Evolutionary conservation across 2,329 filamentous ascomycete genomes (phyloP), one percentile per base, ranked within the genome.

Genomic region (Malbranchea zuffiana): DNA sequence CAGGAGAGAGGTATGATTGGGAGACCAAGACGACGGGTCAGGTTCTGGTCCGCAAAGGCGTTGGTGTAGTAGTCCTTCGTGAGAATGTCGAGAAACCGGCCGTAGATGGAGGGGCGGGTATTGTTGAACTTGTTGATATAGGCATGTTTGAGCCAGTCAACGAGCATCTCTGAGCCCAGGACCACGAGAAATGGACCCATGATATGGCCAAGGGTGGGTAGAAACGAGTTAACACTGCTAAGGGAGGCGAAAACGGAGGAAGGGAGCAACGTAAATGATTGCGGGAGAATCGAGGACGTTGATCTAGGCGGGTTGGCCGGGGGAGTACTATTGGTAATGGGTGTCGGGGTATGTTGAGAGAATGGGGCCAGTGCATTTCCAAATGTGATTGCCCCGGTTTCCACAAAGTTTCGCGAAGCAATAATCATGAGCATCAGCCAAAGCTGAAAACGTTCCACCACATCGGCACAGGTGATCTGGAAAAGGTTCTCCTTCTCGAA

Each of bases 101-200:
- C 74, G 57, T 98, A 98, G 39, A 98, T 82, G 5, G 74, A 75
- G 3, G 90, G 90, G 46, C 90, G 88, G 48, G 87, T 86, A 50
- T 93, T 94, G 68, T 98, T 98, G 66, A 98, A 98, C 56, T 98
- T 98, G 55, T 80, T 87, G 56, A 98, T 92, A 56, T 96, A 98
- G 15, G 85, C 85, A 55, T 98, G 92, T 59, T 98, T 98, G 57
- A 95, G 74, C 74, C 83, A 87, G 60, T 98, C 90, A 2, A 98
- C 90, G 6, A 94, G 65, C 79, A 95, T 95, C 62, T 98, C 90
- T 44, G 86, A 94, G 1, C 87, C 88, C 5, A 98, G 74, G 0
- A 98, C 92, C 5, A 98, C 78, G 8, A 98, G 64, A 49, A 98
- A 98, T 0, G 90, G 92, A 0, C 85, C 87, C 3, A 98, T 66